Evolutionary conservation across 2,329 filamentous ascomycete species (phyloP).

Genomic region (Daldinia eschscholtzii): DNA sequence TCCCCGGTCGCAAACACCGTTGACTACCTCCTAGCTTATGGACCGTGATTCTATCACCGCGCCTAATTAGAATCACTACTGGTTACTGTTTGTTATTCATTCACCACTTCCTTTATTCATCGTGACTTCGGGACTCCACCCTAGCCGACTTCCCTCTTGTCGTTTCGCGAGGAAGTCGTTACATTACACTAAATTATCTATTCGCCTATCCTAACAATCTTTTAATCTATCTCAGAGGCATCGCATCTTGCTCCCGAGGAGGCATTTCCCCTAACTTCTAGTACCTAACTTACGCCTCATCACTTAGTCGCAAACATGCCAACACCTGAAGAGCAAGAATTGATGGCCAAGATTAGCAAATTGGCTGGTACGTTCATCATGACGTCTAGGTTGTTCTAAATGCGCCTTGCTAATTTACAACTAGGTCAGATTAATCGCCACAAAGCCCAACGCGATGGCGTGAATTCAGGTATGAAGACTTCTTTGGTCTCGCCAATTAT

Average conservation of each 20-base stretch:
- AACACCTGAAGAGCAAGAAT: constrained; percentile 61
- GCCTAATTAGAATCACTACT: constrained; percentile 7
- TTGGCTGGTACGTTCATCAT: constrained; percentile 59
- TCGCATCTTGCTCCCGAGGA: neutral
- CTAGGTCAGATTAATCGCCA: constrained; percentile 84
- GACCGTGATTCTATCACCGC: constrained; percentile 18
- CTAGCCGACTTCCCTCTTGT: constrained; percentile 9
- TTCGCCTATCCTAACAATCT: neutral
- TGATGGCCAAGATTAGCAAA: constrained; percentile 66
- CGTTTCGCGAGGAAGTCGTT: neutral
- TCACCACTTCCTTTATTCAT: constrained; percentile 20
- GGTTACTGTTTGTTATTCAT: neutral
- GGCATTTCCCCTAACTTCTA: constrained; percentile 12
- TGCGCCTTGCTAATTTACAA: constrained; percentile 45
- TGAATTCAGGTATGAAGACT: constrained; percentile 48
- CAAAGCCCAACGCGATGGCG: constrained; percentile 72
- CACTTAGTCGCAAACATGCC: constrained; percentile 44
- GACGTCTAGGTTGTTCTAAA: constrained; percentile 13
- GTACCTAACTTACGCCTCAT: constrained; percentile 35
- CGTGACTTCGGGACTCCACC: constrained; percentile 11
- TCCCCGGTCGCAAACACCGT: neutral
- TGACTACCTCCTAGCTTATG: constrained; percentile 1
- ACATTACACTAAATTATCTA: neutral
- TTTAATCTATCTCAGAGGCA: neutral
- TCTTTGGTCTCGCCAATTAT: neutral